phyloP scores from a whole-genome alignment of 345 rosid genomes.

The Boechera stricta region DNA sequence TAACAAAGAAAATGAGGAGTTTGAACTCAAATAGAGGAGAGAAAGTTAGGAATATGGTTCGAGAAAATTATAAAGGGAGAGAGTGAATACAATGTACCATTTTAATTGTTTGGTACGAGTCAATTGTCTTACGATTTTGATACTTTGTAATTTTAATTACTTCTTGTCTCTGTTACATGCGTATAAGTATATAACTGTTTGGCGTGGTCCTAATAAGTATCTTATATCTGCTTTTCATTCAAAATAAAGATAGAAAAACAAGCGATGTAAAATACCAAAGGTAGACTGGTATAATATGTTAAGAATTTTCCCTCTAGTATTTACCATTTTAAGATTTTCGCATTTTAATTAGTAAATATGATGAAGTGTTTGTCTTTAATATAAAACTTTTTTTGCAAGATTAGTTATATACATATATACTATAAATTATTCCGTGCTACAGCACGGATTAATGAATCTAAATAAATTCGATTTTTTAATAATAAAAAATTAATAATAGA shows the following conservation, averaged over 20 bases:
- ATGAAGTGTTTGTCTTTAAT: not conserved
- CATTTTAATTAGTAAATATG: not conserved
- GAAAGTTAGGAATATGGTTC: conserved; percentile 29
- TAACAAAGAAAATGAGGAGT: conserved; percentile 27
- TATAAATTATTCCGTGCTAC: no score
- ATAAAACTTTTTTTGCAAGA: not conserved
- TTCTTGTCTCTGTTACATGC: conserved; percentile 1
- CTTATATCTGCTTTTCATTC: not conserved
- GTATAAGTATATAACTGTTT: not conserved
- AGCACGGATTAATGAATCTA: no score
- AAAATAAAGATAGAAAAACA: not conserved
- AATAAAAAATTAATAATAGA: no score
- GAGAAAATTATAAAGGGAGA: conserved; percentile 10
- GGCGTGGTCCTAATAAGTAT: conserved; percentile 26
- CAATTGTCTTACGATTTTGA: conserved; percentile 28
- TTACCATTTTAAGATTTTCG: not conserved
- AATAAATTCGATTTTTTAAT: no score
- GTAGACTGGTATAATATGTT: not conserved
- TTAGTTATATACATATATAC: not conserved
- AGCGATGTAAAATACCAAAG: not conserved
- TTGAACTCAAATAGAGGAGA: conserved; percentile 26
- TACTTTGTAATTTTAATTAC: conserved; percentile 8
- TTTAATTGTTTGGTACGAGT: conserved; percentile 38
- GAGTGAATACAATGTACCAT: conserved; percentile 42
- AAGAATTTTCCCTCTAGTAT: not conserved